phyloP scores from a whole-genome alignment of 2,329 filamentous ascomycete genomes.

The Fusarium annulatum region DNA sequence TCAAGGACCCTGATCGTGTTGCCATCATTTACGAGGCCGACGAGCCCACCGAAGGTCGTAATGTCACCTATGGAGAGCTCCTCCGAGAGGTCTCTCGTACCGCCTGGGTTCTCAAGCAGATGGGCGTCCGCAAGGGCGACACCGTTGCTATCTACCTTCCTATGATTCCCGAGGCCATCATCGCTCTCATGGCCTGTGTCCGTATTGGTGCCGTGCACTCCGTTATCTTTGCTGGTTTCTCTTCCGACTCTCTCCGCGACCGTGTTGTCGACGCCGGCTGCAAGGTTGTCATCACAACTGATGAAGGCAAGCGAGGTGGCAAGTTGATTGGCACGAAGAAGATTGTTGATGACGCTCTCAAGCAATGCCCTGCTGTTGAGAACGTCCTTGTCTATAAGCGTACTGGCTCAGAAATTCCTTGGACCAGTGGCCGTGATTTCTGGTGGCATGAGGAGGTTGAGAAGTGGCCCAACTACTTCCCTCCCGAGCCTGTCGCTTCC shows the following conservation, averaged over 20 bases:
- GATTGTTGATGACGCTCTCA: conserved; percentile 97
- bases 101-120: conserved; percentile 89
- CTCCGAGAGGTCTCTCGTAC: conserved; percentile 90
- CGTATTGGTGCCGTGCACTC: conserved; percentile 97
- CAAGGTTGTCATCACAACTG: conserved; percentile 95
- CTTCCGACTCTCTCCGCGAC: conserved; percentile 93
- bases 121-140: conserved; percentile 97
- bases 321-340: conserved; percentile 99
- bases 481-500: conserved; percentile 88
- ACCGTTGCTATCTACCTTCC: conserved; percentile 97
- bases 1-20: conserved; percentile 90
- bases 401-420: conserved; percentile 91
- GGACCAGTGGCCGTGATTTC: conserved; percentile 86
- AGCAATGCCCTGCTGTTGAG: conserved; percentile 90
- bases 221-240: conserved; percentile 98
- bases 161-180: conserved; percentile 96
- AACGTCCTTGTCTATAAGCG: conserved; percentile 94
- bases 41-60: conserved; percentile 86
- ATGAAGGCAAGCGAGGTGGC: conserved; percentile 97
- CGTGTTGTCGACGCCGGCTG: conserved; percentile 91
- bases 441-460: conserved; percentile 99
- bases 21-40: conserved; percentile 99
- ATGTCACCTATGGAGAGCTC: conserved; percentile 92
- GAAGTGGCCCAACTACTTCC: conserved; percentile 93
- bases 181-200: conserved; percentile 89